A percentile compares a stretch with the other conserved stretches of the same genome.
Conservation (phyloP, 805 yeast species). For the Nematodospora valgi region DNA sequence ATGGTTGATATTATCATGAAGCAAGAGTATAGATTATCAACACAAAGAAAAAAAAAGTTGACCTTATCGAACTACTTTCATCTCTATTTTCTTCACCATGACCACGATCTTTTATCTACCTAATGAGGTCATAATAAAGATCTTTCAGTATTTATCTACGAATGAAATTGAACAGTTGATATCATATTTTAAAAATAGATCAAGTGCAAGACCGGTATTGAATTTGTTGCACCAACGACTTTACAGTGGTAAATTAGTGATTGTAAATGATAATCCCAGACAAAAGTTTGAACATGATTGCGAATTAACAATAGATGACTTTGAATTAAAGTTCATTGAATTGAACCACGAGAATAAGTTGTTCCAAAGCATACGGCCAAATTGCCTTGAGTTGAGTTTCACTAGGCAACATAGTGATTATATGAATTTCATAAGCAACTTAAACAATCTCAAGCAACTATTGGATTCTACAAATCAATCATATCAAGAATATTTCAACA, state of each 20-base stretch:
- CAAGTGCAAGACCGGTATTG: not conserved
- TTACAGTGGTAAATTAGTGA: slow-evolving; percentile 6
- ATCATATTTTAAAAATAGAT: not conserved
- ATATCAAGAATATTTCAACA: slow-evolving; percentile 5
- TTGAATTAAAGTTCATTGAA: slow-evolving; percentile 1
- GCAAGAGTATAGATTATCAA: too few species aligned
- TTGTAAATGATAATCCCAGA: slow-evolving; percentile 9
- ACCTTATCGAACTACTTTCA: too few species aligned
- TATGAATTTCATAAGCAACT: slow-evolving; percentile 6
- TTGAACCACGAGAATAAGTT: not conserved
- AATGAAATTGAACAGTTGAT: slow-evolving; percentile 12
- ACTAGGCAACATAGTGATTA: slow-evolving; percentile 10
- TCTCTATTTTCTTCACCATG: too few species aligned
- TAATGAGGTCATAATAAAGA: slow-evolving; percentile 15
- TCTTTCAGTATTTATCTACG: slow-evolving; percentile 13
- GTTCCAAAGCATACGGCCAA: slow-evolving; percentile 4
- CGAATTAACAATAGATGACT: slow-evolving; percentile 5
- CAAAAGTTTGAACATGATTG: slow-evolving; percentile 1
- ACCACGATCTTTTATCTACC: slow-evolving; percentile 13
- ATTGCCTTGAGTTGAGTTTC: slow-evolving; percentile 5
- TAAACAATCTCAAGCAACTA: slow-evolving; percentile 5
- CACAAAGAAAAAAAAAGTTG: too few species aligned
- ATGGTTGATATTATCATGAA: not conserved
- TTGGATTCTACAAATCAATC: not conserved
- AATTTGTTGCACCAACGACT: slow-evolving; percentile 9